Evolutionary conservation across 306 rosid species (phyloP).

Genomic region (Erythrophleum fordii): DNA sequence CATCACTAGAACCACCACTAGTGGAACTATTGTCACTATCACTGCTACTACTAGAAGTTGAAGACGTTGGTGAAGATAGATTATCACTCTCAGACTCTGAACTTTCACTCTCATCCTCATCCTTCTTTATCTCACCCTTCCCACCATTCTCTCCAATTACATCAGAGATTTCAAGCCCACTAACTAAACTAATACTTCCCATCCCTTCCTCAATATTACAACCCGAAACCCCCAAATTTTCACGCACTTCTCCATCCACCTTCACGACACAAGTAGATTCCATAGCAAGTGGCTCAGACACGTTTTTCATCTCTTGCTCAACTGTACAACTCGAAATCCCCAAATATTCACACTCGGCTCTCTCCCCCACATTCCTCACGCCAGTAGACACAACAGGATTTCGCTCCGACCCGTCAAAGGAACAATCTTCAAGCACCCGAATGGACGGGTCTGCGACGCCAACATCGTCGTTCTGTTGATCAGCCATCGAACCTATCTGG

Average conservation of each 20-base stretch:
- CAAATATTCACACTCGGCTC: slow-evolving; percentile 28
- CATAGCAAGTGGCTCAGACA: neutral
- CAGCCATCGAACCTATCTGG: slow-evolving; percentile 42
- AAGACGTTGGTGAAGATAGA: slow-evolving; percentile 35
- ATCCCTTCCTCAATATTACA: slow-evolving; percentile 49
- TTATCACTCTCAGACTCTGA: slow-evolving; percentile 49
- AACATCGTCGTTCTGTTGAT: neutral
- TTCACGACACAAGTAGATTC: neutral
- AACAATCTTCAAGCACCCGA: neutral
- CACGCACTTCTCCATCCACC: neutral
- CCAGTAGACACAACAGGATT: slow-evolving; percentile 9
- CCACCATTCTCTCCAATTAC: slow-evolving; percentile 2
- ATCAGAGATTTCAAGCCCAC: slow-evolving; percentile 29
- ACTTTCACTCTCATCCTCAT: slow-evolving; percentile 41
- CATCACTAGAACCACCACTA: slow-evolving; percentile 21
- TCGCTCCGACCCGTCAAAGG: slow-evolving; percentile 27
- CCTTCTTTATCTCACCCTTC: neutral
- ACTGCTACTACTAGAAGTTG: slow-evolving; percentile 39
- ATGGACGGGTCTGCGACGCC: slow-evolving; percentile 5
- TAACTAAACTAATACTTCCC: slow-evolving; percentile 57
- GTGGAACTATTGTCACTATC: slow-evolving; percentile 15
- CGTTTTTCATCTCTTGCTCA: neutral
- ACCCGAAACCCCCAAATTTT: slow-evolving; percentile 5
- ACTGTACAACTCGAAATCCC: slow-evolving; percentile 31
- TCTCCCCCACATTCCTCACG: slow-evolving; percentile 7